Conservation (phyloP, 176 grass and related monocot genomes). For the Leersia perrieri region DNA sequence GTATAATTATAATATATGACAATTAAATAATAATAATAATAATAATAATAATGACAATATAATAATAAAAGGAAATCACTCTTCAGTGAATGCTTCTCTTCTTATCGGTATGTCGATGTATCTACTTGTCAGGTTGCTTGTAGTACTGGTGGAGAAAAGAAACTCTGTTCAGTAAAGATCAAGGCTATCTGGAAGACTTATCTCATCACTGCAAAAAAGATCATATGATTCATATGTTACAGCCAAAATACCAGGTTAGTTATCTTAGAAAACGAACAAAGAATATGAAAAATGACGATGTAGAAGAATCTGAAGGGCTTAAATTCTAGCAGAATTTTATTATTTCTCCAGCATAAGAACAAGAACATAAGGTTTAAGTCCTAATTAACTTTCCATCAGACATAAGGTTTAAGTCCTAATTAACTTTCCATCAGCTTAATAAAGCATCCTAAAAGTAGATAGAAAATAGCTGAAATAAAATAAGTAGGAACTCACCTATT, state of each 20-base stretch:
- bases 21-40: no score
- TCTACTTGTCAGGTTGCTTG: neutral
- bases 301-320: constrained; percentile 3
- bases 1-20: neutral
- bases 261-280: neutral
- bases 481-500: constrained; percentile 29
- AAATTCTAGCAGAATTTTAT: neutral
- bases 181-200: constrained; percentile 29
- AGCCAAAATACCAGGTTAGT: neutral
- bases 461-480: neutral
- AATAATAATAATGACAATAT: no score
- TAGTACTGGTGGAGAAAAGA: neutral
- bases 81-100: neutral
- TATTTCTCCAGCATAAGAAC: neutral
- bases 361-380: neutral
- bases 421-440: neutral
- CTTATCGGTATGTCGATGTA: neutral
- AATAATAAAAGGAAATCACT: neutral
- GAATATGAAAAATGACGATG: neutral
- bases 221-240: constrained; percentile 1
- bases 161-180: constrained; percentile 2
- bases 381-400: neutral
- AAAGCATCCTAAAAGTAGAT: constrained; percentile 20
- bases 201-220: constrained; percentile 35
- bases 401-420: neutral